Evolutionary conservation across 345 rosid genomes (phyloP).

Genomic region (Syzygium aqueum): DNA sequence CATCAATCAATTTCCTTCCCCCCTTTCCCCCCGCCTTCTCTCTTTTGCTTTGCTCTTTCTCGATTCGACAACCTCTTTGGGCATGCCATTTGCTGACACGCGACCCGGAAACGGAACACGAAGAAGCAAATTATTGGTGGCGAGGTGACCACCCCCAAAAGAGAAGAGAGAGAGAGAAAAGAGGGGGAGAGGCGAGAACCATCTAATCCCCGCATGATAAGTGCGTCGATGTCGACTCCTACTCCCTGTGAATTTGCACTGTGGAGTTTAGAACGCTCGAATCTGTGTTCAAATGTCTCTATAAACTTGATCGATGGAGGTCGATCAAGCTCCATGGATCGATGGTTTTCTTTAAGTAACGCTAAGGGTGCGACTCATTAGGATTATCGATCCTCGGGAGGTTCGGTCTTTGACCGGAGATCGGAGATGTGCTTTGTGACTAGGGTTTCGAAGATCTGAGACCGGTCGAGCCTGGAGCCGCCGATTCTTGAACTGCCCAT

Average conservation of each 20-base stretch:
- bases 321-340: too few species aligned
- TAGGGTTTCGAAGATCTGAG: neutral
- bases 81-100: neutral
- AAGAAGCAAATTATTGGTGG: neutral
- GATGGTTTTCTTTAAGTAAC: neutral
- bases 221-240: neutral
- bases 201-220: neutral
- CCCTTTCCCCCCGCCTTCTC: too few species aligned
- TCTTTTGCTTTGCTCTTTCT: neutral
- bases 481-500: fast-evolving
- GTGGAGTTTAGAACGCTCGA: neutral
- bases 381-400: neutral
- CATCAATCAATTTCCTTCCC: neutral
- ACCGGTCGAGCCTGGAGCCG: too few species aligned
- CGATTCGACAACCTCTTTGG: neutral
- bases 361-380: neutral
- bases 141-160: neutral
- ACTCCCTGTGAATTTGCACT: neutral
- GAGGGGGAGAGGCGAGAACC: neutral
- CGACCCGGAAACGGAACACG: neutral
- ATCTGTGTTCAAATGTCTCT: neutral
- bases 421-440: neutral
- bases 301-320: neutral
- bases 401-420: fast-evolving
- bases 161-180: too few species aligned